Conservation (phyloP, 768 basidiomycete species). For the Lyophyllum shimeji region DNA sequence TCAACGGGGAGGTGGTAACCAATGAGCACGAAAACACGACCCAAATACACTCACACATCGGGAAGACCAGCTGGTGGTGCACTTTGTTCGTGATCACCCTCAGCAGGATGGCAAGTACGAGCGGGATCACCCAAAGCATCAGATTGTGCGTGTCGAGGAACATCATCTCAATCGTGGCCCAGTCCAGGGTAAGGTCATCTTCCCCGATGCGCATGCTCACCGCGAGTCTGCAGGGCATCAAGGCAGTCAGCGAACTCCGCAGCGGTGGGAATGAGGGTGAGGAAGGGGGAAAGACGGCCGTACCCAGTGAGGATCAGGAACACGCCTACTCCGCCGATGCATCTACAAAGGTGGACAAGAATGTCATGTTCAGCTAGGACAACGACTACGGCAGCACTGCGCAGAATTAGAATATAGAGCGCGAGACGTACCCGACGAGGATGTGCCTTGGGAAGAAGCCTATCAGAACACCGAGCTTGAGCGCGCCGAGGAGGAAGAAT, state of each 20-base stretch:
- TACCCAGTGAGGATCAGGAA: constrained; percentile 91
- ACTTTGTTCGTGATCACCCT: constrained; percentile 77
- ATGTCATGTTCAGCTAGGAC: not conserved
- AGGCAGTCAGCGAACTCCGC: not conserved
- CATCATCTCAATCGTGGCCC: constrained; percentile 66
- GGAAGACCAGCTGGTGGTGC: constrained; percentile 91
- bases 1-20: not conserved
- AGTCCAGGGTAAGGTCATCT: constrained; percentile 68
- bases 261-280: not conserved
- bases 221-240: constrained; percentile 54
- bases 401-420: not conserved
- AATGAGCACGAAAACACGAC: not conserved
- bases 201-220: constrained; percentile 84
- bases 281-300: constrained; percentile 13
- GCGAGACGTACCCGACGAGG: constrained; percentile 76
- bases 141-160: constrained; percentile 65
- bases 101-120: constrained; percentile 73
- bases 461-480: constrained; percentile 80
- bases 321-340: constrained; percentile 94
- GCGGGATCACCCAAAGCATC: constrained; percentile 76
- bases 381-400: not conserved
- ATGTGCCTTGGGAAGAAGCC: constrained; percentile 98
- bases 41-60: constrained; percentile 58
- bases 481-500: constrained; percentile 84
- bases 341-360: too few relatives aligned